Evolutionary conservation across 2,329 filamentous ascomycete species (phyloP).

Genomic region (Harringtonia lauricola): DNA sequence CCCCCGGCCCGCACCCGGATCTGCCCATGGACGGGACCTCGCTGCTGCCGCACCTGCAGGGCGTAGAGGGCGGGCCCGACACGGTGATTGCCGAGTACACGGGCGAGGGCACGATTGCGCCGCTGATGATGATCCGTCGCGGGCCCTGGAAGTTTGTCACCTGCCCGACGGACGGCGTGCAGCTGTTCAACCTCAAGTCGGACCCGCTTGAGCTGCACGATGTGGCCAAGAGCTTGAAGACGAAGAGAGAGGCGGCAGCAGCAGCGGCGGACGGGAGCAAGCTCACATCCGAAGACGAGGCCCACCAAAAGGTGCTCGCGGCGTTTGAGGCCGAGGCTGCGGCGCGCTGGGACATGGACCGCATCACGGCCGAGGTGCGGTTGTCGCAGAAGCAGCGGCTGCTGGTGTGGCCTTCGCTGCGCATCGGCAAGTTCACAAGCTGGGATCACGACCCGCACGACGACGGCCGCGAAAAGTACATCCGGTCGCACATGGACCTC

Average conservation of each 20-base stretch:
- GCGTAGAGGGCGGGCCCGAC: slow-evolving; percentile 50
- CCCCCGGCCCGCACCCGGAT: slow-evolving; percentile 47
- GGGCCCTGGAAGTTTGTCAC: slow-evolving; percentile 86
- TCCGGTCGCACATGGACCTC: slow-evolving; percentile 70
- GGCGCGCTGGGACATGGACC: slow-evolving; percentile 69
- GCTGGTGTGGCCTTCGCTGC: slow-evolving; percentile 70
- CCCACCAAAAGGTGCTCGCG: slow-evolving; percentile 33
- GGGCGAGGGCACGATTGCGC: slow-evolving; percentile 79
- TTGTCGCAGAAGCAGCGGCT: slow-evolving; percentile 68
- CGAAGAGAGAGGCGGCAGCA: too few relatives aligned
- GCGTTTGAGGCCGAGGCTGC: slow-evolving; percentile 65
- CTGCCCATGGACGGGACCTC: slow-evolving; percentile 83
- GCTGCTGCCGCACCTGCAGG: slow-evolving; percentile 66
- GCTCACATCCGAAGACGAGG: slow-evolving; percentile 13
- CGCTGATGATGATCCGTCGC: slow-evolving; percentile 87
- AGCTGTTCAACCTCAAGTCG: slow-evolving; percentile 67
- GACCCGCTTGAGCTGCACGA: slow-evolving; percentile 75
- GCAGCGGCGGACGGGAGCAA: not conserved
- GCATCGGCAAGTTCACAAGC: slow-evolving; percentile 61
- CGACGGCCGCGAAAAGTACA: slow-evolving; percentile 64
- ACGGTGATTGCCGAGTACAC: slow-evolving; percentile 94
- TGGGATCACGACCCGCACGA: slow-evolving; percentile 80
- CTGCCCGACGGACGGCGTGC: slow-evolving; percentile 72
- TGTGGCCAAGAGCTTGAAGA: slow-evolving; percentile 38
- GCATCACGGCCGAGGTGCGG: slow-evolving; percentile 65